These are phyloP conservation scores for Boletus sp. DNA, from an alignment of 768 basidiomycete species.

Conservation along the genomic window DNA sequence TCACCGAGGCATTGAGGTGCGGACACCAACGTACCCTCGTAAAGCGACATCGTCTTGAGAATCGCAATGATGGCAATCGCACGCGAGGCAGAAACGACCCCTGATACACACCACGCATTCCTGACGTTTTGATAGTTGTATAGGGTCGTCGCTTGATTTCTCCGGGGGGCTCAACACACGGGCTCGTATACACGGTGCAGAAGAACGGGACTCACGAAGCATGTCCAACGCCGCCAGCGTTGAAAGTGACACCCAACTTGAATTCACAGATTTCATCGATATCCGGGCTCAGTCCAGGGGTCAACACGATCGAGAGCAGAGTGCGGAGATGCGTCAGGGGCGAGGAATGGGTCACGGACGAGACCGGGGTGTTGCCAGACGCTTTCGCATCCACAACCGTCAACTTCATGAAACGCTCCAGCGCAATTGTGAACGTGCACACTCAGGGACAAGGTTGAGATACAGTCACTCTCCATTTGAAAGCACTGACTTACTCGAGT, in stretches of 20 bases:
- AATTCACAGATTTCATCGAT: slow-evolving; percentile 67
- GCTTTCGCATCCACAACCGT: slow-evolving; percentile 49
- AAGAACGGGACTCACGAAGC: slow-evolving; percentile 39
- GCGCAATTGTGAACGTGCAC: slow-evolving; percentile 46
- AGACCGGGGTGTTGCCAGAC: slow-evolving; percentile 46
- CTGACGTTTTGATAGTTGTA: slow-evolving; percentile 36
- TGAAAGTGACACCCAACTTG: slow-evolving; percentile 48
- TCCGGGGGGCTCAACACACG: slow-evolving; percentile 4
- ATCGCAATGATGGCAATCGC: slow-evolving; percentile 64
- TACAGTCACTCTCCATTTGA: slow-evolving; percentile 14
- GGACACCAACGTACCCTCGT: slow-evolving; percentile 50
- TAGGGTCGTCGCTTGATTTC: slow-evolving; percentile 37
- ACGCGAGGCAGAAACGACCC: slow-evolving; percentile 64
- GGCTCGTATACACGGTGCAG: background rate
- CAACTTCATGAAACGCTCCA: slow-evolving; percentile 51
- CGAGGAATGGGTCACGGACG: slow-evolving; percentile 30
- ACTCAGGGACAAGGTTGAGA: slow-evolving; percentile 34
- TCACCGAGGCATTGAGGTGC: background rate
- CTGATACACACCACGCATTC: slow-evolving; percentile 72
- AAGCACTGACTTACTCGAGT: slow-evolving; percentile 23
- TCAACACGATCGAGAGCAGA: slow-evolving; percentile 62
- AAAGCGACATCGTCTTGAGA: slow-evolving; percentile 68
- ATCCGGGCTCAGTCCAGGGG: slow-evolving; percentile 63
- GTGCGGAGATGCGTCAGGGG: slow-evolving; percentile 55
- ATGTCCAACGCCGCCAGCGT: slow-evolving; percentile 43